A percentile compares a stretch with the other conserved stretches of the same genome.
Evolutionary conservation across 2,329 filamentous ascomycete species (phyloP).

Genomic region (Dactylellina cionopaga): DNA sequence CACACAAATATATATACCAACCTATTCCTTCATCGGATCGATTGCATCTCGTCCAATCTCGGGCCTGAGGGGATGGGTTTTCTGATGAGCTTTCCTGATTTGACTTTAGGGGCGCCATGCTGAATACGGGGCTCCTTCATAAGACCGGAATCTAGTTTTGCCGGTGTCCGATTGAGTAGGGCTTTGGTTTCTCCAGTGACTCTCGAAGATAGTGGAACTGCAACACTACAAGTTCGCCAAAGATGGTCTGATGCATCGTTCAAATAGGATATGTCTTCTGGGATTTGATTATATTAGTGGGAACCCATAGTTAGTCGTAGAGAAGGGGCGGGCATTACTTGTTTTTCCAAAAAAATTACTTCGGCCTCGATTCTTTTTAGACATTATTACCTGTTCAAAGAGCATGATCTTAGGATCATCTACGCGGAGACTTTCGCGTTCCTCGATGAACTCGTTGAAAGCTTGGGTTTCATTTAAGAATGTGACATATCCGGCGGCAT

Average conservation of each 20-base stretch:
- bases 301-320: conserved; percentile 58
- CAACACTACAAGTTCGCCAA: conserved; percentile 73
- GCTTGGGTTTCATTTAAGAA: conserved; percentile 73
- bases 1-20: no score
- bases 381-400: conserved; percentile 85
- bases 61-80: conserved; percentile 55
- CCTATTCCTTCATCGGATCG: conserved; percentile 4
- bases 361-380: conserved; percentile 75
- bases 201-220: conserved; percentile 64
- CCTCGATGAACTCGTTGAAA: conserved; percentile 86
- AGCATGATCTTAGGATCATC: conserved; percentile 75
- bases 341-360: conserved; percentile 72
- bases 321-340: conserved; percentile 57
- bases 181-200: conserved; percentile 64
- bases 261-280: conserved; percentile 68
- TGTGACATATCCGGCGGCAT: conserved; percentile 72
- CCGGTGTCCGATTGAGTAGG: conserved; percentile 70
- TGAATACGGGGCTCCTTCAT: conserved; percentile 94
- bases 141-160: conserved; percentile 82
- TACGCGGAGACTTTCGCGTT: conserved; percentile 74
- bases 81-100: conserved; percentile 57
- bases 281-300: conserved; percentile 15
- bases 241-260: conserved; percentile 79
- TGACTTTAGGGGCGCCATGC: conserved; percentile 79
- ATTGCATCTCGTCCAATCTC: conserved; percentile 60